Evolutionary conservation across 1,284 basidiomycete genomes (phyloP), one percentile per base, ranked within the genome.

Genomic region (Cutaneotrichosporon spelunceum): DNA sequence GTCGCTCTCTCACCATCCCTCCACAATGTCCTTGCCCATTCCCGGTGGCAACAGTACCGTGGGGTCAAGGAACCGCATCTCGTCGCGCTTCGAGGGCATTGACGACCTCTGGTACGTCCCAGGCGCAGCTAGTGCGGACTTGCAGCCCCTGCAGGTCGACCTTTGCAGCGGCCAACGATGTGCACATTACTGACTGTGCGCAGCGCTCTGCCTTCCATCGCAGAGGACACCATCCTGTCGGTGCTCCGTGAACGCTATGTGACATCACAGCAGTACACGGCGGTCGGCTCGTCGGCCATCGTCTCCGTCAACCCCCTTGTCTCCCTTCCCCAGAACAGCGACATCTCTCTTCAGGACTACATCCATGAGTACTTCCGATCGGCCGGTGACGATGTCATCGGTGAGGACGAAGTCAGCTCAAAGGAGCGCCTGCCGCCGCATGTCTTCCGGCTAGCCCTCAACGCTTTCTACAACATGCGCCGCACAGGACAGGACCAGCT

Each of bases 401-500:
- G 67, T 19, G 67, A 67, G 27, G 62, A 60, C 8, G 61, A 61
- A 19, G 66, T 61, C 49, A 36, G 44, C 56, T 54, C 61, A 27
- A 72, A 72, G 62, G 71, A 72, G 48, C 49, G 54, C 24, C 81
- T 88, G 0, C 84, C 86, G 0, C 90, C 90, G 1, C 91, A 93
- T 73, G 87, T 98, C 59, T 98, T 95, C 78, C 87, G 91, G 66
- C 83, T 91, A 42, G 90, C 91, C 8, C 88, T 93, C 74, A 88
- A 90, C 80, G 88, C 91, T 13, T 98, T 96, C 81, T 97, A 93
- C 78, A 93, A 98, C 80, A 97, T 98, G 93, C 84, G 87, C 56
- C 83, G 95, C 68, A 98, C 94, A 0, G 85, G 86, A 1, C 91
- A 96, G 81, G 95, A 99, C 79, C 93, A 98, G 80, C 86, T 87